phyloP scores from a whole-genome alignment of 495 filamentous ascomycete genomes.

The Melanomma pulvis-pyrius region DNA sequence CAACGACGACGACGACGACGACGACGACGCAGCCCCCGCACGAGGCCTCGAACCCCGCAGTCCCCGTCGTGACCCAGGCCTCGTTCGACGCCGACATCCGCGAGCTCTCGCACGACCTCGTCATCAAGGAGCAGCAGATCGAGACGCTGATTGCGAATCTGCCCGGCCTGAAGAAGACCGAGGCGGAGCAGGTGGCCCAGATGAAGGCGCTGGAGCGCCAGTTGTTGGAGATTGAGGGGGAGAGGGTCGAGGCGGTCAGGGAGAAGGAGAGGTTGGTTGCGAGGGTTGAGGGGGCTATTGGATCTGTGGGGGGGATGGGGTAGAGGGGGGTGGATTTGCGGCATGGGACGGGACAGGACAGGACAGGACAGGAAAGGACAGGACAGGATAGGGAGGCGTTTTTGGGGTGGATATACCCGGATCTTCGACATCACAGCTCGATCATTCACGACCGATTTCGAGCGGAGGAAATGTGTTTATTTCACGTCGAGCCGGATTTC shows the following conservation, averaged over 20 bases:
- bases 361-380: too few species aligned
- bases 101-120: conserved; percentile 84
- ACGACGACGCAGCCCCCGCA: not conserved
- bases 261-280: conserved; percentile 71
- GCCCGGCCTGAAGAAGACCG: conserved; percentile 84
- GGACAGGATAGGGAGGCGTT: not conserved
- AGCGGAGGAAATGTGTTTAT: too few species aligned
- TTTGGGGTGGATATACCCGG: not conserved
- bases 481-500: too few species aligned
- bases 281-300: conserved; percentile 68
- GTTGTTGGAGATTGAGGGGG: conserved; percentile 70
- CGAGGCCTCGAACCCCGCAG: conserved; percentile 60
- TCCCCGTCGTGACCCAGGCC: too few species aligned
- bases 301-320: conserved; percentile 13
- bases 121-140: conserved; percentile 92
- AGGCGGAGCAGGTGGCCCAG: conserved; percentile 75
- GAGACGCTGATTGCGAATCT: conserved; percentile 79
- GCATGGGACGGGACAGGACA: too few species aligned
- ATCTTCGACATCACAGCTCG: not conserved
- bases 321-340: not conserved
- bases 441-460: too few species aligned
- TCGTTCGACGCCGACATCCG: conserved; percentile 70
- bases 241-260: conserved; percentile 67
- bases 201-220: conserved; percentile 78
- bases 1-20: conserved; percentile 23